Evolutionary conservation across 495 filamentous ascomycete species (phyloP), one percentile per base, ranked within the genome.

Genomic region (Penicillium waksmanii): DNA sequence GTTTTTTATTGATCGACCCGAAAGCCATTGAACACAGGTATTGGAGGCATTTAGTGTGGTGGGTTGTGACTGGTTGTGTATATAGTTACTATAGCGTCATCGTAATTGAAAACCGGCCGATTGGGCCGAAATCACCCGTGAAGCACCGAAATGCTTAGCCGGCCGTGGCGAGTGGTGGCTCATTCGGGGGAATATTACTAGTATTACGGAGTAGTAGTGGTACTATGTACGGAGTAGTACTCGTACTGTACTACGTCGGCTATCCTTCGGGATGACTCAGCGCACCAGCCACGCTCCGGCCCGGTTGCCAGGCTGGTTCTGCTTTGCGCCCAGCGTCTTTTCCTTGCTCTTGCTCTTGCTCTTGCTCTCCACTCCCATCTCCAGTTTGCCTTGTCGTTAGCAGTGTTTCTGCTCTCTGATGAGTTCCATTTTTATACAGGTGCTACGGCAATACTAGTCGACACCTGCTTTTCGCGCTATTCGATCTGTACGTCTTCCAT

Each of bases 371-470:
- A 43, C 40, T 55, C 35, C 59, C 42, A 60, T 55, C 40, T 49
- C 46, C 48, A 56, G 52, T 66, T 63, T 47, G 42, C 38, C 58
- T 33, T 56, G 61, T 58, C 62, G 53, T 58, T 57, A 63, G 63
- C 64, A 73, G 73, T 68, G 64, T 65, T 69, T 68, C 57, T 66
- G 68, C 75, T 77, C 72, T 79, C 74, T 78, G 70, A 79, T 79
- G 76, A 75, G 72, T 78, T 67, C 67, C 64, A 72, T 67, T 66
- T 70, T 51, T 63, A 62, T 67, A 65, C 74, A 78, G 76, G 76
- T 78, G 76, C 65, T 76, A 76, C 74, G 74, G 74, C 76, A 77
- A 71, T 68, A 63, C 62, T 75, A 74, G 76, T 79, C 76, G 71
- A 75, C 72, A 77, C 74, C 76, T 79, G 73, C 62, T 54, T 71